These are phyloP conservation scores for Cenchrus fungigraminus DNA, from an alignment of 176 grass and related monocot genomes.

Conservation along the genomic window DNA sequence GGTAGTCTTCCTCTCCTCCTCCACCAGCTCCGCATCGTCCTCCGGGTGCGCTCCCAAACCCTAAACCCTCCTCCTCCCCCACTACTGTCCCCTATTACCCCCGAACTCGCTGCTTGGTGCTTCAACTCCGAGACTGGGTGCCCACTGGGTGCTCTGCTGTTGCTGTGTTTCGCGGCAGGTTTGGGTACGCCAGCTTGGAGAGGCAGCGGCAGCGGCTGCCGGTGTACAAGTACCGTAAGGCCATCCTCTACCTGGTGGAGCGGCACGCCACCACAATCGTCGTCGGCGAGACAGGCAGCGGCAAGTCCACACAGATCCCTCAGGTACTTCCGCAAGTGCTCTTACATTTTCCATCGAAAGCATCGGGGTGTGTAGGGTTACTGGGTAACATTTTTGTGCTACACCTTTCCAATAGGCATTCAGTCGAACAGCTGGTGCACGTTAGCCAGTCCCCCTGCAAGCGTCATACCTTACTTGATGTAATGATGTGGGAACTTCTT, in stretches of 20 bases:
- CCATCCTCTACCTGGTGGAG: slow-evolving; percentile 92
- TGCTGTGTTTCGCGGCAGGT: slow-evolving; percentile 39
- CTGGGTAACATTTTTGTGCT: background rate
- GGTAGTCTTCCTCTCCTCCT: slow-evolving; percentile 63
- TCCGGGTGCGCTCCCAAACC: slow-evolving; percentile 61
- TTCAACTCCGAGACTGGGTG: background rate
- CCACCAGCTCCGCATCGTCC: slow-evolving; percentile 58
- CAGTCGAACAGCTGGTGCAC: slow-evolving; percentile 33
- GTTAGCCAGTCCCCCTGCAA: background rate
- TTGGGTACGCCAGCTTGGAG: slow-evolving; percentile 71
- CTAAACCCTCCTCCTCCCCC: slow-evolving; percentile 28
- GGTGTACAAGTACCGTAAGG: slow-evolving; percentile 86
- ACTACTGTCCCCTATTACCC: background rate
- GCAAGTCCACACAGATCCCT: slow-evolving; percentile 94
- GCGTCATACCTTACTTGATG: background rate
- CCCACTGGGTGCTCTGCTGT: background rate
- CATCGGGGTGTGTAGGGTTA: background rate
- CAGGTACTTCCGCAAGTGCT: slow-evolving; percentile 52
- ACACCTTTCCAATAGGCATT: slow-evolving; percentile 6
- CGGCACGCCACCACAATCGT: slow-evolving; percentile 80
- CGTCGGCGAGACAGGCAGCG: slow-evolving; percentile 91
- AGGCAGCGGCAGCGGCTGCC: slow-evolving; percentile 77
- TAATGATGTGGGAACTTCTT: background rate
- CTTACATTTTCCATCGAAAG: background rate
- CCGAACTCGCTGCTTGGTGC: background rate